phyloP scores from a whole-genome alignment of 306 rosid genomes.

The Cicer pinnatifidum region DNA sequence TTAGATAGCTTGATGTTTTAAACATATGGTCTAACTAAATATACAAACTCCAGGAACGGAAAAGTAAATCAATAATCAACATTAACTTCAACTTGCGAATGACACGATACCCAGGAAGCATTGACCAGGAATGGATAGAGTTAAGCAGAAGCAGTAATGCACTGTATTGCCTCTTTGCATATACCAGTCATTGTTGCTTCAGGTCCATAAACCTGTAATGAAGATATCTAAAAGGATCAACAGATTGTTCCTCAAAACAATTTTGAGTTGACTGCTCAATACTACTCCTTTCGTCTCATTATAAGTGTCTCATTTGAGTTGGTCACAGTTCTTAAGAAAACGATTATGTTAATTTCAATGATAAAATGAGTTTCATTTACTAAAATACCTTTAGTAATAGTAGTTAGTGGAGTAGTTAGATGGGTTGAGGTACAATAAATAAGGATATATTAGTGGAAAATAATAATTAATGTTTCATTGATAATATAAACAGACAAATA shows the following conservation, averaged over 20 bases:
- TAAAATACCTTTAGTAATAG: no score
- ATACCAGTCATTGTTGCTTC: slow-evolving; percentile 98
- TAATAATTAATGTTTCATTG: no score
- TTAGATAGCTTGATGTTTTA: slow-evolving; percentile 25
- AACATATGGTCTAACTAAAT: slow-evolving; percentile 23
- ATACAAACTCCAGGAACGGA: slow-evolving; percentile 22
- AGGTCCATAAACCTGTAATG: slow-evolving; percentile 84
- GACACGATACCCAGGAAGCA: slow-evolving; percentile 21
- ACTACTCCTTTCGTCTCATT: not conserved
- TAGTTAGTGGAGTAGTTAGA: no score
- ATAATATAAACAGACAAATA: no score
- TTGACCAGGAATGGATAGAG: slow-evolving; percentile 10
- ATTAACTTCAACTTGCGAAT: slow-evolving; percentile 29
- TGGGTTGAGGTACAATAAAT: no score
- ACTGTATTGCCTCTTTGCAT: slow-evolving; percentile 95
- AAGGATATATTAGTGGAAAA: no score
- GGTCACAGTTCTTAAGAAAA: no score
- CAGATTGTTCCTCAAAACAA: slow-evolving; percentile 15
- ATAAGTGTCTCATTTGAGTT: no score
- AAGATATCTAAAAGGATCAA: slow-evolving; percentile 24
- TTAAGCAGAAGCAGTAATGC: slow-evolving; percentile 81
- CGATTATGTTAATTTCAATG: no score
- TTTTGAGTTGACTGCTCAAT: slow-evolving; percentile 26
- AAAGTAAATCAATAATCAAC: slow-evolving; percentile 38
- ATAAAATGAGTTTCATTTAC: no score